A percentile compares a stretch with the other conserved stretches of the same genome.
Conservation (phyloP, 352 stramenopile species). For the Globisporangium irregulare region DNA sequence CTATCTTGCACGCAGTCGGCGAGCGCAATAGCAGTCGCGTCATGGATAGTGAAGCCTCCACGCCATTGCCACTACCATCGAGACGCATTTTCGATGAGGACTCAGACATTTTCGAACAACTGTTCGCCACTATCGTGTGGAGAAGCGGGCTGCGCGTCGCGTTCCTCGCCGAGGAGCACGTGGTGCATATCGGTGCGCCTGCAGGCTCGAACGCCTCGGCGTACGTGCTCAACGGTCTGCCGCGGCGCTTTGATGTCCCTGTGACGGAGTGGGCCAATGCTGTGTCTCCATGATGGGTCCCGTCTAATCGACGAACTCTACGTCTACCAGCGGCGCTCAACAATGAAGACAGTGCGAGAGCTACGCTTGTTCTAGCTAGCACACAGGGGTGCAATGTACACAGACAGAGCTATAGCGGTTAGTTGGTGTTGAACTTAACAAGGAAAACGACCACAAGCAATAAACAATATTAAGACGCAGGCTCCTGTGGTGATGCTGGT, state of each 20-base stretch:
- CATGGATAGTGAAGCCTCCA: not conserved
- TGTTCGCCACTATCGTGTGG: slow-evolving; percentile 32
- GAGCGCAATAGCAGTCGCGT: not conserved
- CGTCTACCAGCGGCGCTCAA: not conserved
- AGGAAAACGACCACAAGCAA: not conserved
- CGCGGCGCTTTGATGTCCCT: slow-evolving; percentile 28
- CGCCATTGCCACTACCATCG: not conserved
- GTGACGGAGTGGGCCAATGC: not conserved
- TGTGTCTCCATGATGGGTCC: not conserved
- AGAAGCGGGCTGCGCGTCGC: slow-evolving; percentile 27
- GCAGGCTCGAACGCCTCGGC: slow-evolving; percentile 32
- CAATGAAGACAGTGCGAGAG: not conserved
- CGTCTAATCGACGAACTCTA: not conserved
- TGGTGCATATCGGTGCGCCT: slow-evolving; percentile 26
- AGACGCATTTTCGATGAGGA: slow-evolving; percentile 24
- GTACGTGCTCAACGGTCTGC: slow-evolving; percentile 44
- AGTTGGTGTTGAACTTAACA: not conserved
- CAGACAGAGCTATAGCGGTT: not conserved
- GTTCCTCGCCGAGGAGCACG: slow-evolving; percentile 17
- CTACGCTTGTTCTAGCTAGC: not conserved
- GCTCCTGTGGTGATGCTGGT: not conserved
- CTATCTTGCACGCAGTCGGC: slow-evolving; percentile 10
- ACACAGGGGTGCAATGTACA: not conserved
- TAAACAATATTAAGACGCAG: not conserved
- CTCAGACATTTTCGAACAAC: slow-evolving; percentile 34